These are phyloP conservation scores for Bruguiera gymnorhiza DNA, from an alignment of 345 rosid species.

Conservation along the genomic window DNA sequence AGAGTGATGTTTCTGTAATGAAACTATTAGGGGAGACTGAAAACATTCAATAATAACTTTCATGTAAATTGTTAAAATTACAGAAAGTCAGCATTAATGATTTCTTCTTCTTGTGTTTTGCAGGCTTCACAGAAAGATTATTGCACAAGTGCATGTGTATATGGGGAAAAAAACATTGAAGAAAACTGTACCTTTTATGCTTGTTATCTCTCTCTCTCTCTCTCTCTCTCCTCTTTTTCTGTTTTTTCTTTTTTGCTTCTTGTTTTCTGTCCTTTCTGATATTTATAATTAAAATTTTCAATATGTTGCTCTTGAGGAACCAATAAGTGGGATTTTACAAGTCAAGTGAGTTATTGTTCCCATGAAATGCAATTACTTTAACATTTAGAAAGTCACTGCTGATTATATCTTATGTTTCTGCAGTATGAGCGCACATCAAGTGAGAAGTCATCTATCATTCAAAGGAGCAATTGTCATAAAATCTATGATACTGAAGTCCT, in stretches of 20 bases:
- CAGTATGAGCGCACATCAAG: constrained; percentile 60
- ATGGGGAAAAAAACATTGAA: constrained; percentile 67
- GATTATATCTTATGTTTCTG: constrained; percentile 10
- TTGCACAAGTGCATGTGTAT: constrained; percentile 64
- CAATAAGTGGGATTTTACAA: constrained; percentile 53
- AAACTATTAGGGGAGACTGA: no score
- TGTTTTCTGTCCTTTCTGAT: constrained; percentile 15
- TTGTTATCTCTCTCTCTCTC: background rate
- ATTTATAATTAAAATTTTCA: constrained; percentile 32
- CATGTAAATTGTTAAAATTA: no score
- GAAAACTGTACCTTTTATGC: constrained; percentile 64
- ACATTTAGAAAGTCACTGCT: constrained; percentile 4
- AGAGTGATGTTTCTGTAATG: no score
- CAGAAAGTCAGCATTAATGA: no score
- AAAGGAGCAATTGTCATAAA: constrained; percentile 82
- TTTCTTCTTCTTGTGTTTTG: background rate
- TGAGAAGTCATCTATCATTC: constrained; percentile 74
- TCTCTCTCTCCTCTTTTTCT: background rate
- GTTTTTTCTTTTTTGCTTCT: background rate
- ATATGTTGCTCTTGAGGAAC: constrained; percentile 68
- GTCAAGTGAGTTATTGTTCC: constrained; percentile 59
- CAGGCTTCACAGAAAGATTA: constrained; percentile 91
- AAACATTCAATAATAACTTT: no score
- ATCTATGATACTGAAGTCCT: constrained; percentile 96
- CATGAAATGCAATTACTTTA: constrained; percentile 1